Base-by-base conservation (phyloP, 345 rosid genomes). In the Noccaea bulbosa region DNA sequence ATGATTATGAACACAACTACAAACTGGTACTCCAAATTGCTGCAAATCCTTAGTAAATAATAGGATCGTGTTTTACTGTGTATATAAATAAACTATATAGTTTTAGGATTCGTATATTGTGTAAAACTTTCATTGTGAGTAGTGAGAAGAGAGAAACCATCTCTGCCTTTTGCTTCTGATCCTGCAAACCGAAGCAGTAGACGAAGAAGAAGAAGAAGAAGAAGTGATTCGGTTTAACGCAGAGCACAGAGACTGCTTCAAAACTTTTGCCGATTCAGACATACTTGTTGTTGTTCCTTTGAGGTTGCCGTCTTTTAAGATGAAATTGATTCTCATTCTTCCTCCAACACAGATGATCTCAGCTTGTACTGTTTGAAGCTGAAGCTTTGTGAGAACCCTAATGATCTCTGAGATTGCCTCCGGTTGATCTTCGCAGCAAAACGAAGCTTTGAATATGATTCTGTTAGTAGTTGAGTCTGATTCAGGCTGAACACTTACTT, bases 121-220 rank as follows among this genome's bases (percentile, higher is more conserved):
- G 69, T 45, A 39, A 52, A 8, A 7, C 3, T 20, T 9, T 81
- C 71, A 77, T 64, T 51, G 58, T 49, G 78, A 55, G 48, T 60
- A 77, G 39, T 75, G 75, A 57, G 85, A 73, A 64, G 92, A 85
- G 73, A 87, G 75, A 81, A 93, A 85, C 82, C 92, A 77, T 78
- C 97, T 80, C 71, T 91, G 98, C 71, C 98, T 84, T 73, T 84
- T 91, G 83, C 98, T 93, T 79, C 97, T 82, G 66, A 88, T 82
- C 34, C 88, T 85, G 59, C 65, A 75, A 71, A 72, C 83, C 4
- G 87, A 65, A 3, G 83, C 62, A 66, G 77, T 20, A 2, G 88
- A 80, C 0, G 22, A 27, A 27, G 30, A 3, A 27, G 84, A 71
- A 4, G 89, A 82, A 57, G 86, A 69, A 24, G 87, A 77, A 11